Conservation (phyloP, 2,329 filamentous ascomycete species). For the Aspergillus fumigatus region DNA sequence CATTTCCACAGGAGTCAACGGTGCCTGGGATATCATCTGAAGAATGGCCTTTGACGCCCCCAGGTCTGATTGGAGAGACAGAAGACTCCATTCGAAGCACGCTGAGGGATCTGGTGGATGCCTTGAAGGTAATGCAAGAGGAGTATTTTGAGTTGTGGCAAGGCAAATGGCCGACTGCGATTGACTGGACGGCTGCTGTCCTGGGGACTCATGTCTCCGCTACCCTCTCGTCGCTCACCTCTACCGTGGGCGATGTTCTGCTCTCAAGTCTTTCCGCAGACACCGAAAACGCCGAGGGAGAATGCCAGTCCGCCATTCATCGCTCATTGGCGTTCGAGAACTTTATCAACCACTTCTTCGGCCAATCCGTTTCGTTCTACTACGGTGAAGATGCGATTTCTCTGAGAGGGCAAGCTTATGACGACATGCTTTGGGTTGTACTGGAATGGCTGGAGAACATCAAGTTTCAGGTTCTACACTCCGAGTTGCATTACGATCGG, state of each 20-base stretch:
- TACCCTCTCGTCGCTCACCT: conserved; percentile 65
- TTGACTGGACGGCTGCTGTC: conserved; percentile 92
- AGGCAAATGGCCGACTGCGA: conserved; percentile 78
- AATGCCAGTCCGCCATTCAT: conserved; percentile 1
- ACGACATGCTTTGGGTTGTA: conserved; percentile 95
- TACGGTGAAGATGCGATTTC: conserved; percentile 78
- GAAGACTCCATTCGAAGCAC: conserved; percentile 17
- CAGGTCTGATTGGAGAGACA: conserved; percentile 17
- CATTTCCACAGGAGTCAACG: conserved; percentile 10
- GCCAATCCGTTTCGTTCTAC: conserved; percentile 71
- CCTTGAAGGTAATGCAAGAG: conserved; percentile 71
- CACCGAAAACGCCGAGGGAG: neutral
- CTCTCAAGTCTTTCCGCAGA: conserved; percentile 25
- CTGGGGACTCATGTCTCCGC: conserved; percentile 74
- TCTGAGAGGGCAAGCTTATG: conserved; percentile 74
- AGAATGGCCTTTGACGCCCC: conserved; percentile 9
- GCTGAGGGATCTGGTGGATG: conserved; percentile 49
- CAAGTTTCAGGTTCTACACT: conserved; percentile 70
- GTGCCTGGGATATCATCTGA: conserved; percentile 7
- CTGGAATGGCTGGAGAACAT: conserved; percentile 83
- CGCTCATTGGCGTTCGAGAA: conserved; percentile 59
- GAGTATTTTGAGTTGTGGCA: conserved; percentile 72
- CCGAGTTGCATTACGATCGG: conserved; percentile 53
- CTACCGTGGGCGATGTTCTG: conserved; percentile 44
- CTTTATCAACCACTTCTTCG: conserved; percentile 76